Evolutionary conservation across 352 stramenopile species (phyloP).

Genomic region (Pythium biforme): DNA sequence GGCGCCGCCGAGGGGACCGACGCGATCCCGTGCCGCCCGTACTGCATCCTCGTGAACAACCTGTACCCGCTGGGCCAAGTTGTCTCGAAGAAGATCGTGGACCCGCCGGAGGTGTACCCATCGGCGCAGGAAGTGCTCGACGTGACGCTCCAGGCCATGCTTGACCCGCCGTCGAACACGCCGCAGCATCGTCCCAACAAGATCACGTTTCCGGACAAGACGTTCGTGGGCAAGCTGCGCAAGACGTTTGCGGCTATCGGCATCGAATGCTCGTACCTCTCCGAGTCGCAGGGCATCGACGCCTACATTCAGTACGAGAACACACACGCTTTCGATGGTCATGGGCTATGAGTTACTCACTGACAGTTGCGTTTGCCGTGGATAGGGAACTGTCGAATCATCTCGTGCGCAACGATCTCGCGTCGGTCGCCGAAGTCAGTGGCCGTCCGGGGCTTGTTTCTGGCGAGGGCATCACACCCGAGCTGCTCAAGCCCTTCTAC

Average conservation of each 20-base stretch:
- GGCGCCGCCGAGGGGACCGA: slow-evolving; percentile 55
- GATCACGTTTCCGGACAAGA: slow-evolving; percentile 82
- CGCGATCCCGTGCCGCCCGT: slow-evolving; percentile 72
- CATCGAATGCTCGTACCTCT: slow-evolving; percentile 85
- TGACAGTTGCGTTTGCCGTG: neutral
- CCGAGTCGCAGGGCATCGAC: slow-evolving; percentile 84
- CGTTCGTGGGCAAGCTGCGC: slow-evolving; percentile 67
- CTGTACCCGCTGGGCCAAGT: slow-evolving; percentile 84
- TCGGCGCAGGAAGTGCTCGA: slow-evolving; percentile 66
- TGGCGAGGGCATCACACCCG: slow-evolving; percentile 48
- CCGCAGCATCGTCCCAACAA: slow-evolving; percentile 84
- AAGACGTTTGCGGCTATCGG: slow-evolving; percentile 72
- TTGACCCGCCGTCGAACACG: slow-evolving; percentile 66
- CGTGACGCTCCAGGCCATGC: slow-evolving; percentile 72
- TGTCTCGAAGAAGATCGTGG: slow-evolving; percentile 83
- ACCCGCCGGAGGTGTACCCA: slow-evolving; percentile 78
- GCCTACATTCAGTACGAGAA: slow-evolving; percentile 71
- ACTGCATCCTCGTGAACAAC: slow-evolving; percentile 88
- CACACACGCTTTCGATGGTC: too few species aligned
- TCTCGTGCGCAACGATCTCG: slow-evolving; percentile 79
- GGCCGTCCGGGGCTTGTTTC: slow-evolving; percentile 64
- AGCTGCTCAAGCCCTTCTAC: slow-evolving; percentile 63
- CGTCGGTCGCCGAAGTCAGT: slow-evolving; percentile 72
- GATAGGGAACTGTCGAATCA: slow-evolving; percentile 75
- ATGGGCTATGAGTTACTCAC: too few species aligned